Evolutionary conservation across 495 filamentous ascomycete genomes (phyloP).

Genomic region (Hypoxylon fragiforme): DNA sequence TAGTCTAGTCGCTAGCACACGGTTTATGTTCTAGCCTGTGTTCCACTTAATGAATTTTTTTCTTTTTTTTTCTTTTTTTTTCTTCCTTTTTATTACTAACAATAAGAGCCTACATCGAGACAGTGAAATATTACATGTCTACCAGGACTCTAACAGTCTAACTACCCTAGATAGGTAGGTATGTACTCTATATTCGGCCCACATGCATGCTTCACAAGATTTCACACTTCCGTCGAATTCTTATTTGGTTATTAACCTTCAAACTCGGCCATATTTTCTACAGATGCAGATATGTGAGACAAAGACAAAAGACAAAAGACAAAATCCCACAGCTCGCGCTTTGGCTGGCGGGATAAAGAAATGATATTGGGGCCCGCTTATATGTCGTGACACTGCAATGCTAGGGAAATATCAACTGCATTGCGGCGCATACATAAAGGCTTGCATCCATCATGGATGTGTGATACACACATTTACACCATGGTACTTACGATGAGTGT

Average conservation of each 20-base stretch:
- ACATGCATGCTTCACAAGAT: constrained; percentile 7
- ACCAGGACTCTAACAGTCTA: too few species aligned
- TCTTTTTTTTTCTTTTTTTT: constrained; percentile 16
- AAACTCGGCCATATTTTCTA: constrained; percentile 21
- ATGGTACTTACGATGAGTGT: too few species aligned
- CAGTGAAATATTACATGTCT: too few species aligned
- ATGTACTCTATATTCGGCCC: constrained; percentile 29
- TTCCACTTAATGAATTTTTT: constrained; percentile 17
- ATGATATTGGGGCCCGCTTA: too few species aligned
- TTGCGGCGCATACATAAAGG: constrained; percentile 15
- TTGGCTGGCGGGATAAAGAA: too few species aligned
- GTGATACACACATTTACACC: too few species aligned
- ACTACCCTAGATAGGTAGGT: too few species aligned
- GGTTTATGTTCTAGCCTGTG: constrained; percentile 23
- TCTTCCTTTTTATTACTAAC: constrained; percentile 3
- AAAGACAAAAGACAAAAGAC: constrained; percentile 13
- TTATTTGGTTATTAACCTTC: constrained; percentile 26
- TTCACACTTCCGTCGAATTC: constrained; percentile 19
- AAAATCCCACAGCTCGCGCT: constrained; percentile 19
- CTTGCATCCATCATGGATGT: constrained; percentile 28
- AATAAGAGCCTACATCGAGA: constrained; percentile 25
- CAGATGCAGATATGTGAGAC: too few species aligned
- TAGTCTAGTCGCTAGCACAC: too few species aligned
- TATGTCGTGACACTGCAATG: constrained; percentile 9
- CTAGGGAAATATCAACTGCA: constrained; percentile 19